Evolutionary conservation across 495 filamentous ascomycete species (phyloP), one percentile per base, ranked within the genome.

Genomic region (Apodospora peruviana): DNA sequence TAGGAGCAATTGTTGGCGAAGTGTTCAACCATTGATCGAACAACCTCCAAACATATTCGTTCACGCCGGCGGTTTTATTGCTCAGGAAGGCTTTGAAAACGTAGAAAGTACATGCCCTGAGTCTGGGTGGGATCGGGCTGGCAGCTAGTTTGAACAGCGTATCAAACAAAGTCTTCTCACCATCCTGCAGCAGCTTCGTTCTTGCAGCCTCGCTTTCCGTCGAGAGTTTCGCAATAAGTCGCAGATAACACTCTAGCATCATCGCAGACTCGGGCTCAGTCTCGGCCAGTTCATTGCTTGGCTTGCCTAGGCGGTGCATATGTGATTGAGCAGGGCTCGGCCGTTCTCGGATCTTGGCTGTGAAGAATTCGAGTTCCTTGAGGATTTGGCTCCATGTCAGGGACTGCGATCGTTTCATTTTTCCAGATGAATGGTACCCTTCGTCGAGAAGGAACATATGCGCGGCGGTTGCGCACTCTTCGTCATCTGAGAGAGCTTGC

Each of bases 311-410:
- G 46, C 80, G 80, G 43, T 82, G 72, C n/a, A 76, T 61, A 7
- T 75, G 59, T 19, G 73, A 69, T 46, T 84, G 84, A 3, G 77
- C 61, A 27, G 63, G 70, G 42, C 57, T 59, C 18, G 84, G 77
- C 45, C 82, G 81, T 48, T 90, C 82, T 16, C 76, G 79, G 37
- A 88, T 75, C 50, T 83, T 83, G 17, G 70, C 72, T 14, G 83
- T 80, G 58, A 89, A 93, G 50, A 83, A 84, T 27, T 84, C 76
- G 27, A 96, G 71, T 65, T 97, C 91, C 43, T 85, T 86, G 58
- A 96, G 89, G 61, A 99, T 96, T 54, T 94, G 88, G 16, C 74
- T 73, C 90, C 93, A 99, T 40, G 87, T 91, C 55, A 97, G 77
- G 22, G 87, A 88, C 48, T 83, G 78, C 4, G 84, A 84, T 52